Conservation (phyloP, 345 rosid species). For the Gossypium raimondii region DNA sequence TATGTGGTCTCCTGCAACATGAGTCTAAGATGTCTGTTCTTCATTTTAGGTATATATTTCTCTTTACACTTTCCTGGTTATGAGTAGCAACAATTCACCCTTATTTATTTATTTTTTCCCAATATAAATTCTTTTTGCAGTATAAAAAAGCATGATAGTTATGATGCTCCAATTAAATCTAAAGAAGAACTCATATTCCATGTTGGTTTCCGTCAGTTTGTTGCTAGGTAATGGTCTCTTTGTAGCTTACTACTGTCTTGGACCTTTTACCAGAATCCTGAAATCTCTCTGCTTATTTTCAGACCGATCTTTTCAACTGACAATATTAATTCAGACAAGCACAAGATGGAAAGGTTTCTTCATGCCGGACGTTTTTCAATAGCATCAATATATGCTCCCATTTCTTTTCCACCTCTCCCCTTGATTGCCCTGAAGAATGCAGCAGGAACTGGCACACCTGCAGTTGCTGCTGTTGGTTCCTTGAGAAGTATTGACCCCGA, state of each 20-base stretch:
- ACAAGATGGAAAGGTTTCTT: conserved; percentile 96
- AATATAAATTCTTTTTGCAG: conserved; percentile 35
- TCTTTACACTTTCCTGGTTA: conserved; percentile 14
- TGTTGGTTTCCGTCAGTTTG: conserved; percentile 89
- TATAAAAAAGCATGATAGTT: conserved; percentile 71
- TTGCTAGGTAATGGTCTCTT: conserved; percentile 56
- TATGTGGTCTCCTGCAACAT: conserved; percentile 86
- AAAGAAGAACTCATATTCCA: conserved; percentile 90
- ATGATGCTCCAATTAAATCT: conserved; percentile 72
- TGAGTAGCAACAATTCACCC: conserved; percentile 6
- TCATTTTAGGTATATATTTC: conserved; percentile 66
- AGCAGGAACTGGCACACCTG: conserved; percentile 41
- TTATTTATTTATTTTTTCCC: conserved; percentile 7
- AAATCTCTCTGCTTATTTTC: conserved; percentile 17
- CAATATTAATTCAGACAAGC: conserved; percentile 73
- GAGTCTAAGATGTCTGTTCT: conserved; percentile 98
- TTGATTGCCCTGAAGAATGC: conserved; percentile 64
- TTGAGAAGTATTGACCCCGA: conserved; percentile 78
- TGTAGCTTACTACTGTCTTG: conserved; percentile 7
- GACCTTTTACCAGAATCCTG: conserved; percentile 10
- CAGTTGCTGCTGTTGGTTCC: conserved; percentile 86
- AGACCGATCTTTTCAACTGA: conserved; percentile 90
- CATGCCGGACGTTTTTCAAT: conserved; percentile 71
- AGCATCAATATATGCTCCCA: conserved; percentile 86
- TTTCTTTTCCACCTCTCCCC: conserved; percentile 82